phyloP scores from a whole-genome alignment of 2,329 filamentous ascomycete genomes.

The Curvularia sp. region DNA sequence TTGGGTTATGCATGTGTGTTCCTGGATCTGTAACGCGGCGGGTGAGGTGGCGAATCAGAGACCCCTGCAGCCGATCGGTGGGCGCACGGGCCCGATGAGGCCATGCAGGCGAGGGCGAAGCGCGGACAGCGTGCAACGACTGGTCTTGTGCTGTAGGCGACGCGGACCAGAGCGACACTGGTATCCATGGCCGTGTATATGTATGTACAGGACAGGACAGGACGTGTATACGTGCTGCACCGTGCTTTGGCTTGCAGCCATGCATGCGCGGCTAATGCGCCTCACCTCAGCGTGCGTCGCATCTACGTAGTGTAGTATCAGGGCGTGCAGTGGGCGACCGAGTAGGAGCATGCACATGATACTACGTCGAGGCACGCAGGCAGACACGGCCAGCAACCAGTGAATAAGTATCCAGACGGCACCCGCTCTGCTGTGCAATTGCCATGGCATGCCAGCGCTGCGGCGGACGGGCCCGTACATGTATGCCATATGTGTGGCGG shows the following conservation, averaged over 20 bases:
- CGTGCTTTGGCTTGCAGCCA: not conserved
- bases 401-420: too few relatives aligned
- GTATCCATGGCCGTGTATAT: too few relatives aligned
- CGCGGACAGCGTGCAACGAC: slow-evolving; percentile 21
- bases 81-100: slow-evolving; percentile 22
- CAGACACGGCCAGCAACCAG: too few relatives aligned
- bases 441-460: not conserved
- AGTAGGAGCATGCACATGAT: not conserved
- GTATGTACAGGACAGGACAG: too few relatives aligned
- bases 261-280: slow-evolving; percentile 19
- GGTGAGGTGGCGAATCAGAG: slow-evolving; percentile 16
- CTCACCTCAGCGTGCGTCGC: slow-evolving; percentile 21
- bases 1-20: slow-evolving; percentile 6
- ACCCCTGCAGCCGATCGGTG: slow-evolving; percentile 25
- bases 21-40: slow-evolving; percentile 21
- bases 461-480: not conserved
- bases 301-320: slow-evolving; percentile 7
- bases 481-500: too few relatives aligned
- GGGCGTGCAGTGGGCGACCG: too few relatives aligned
- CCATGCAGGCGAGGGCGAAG: slow-evolving; percentile 19
- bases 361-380: not conserved
- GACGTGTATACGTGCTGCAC: too few relatives aligned
- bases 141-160: not conserved
- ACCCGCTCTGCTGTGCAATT: too few relatives aligned
- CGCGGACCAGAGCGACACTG: too few relatives aligned